phyloP scores from a whole-genome alignment of 2,329 filamentous ascomycete genomes.

The Alternaria infectoria region DNA sequence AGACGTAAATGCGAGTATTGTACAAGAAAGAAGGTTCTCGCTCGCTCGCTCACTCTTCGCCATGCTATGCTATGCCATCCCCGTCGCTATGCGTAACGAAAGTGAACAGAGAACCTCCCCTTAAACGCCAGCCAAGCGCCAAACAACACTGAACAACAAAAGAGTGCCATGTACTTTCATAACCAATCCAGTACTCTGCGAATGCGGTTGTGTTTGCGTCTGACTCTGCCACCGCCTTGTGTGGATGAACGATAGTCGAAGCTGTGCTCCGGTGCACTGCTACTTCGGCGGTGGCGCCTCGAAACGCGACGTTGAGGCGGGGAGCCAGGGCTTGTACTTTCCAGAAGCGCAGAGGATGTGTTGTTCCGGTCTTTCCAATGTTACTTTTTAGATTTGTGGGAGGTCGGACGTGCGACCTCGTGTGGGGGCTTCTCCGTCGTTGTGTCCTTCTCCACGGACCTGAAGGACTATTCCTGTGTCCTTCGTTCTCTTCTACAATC shows the following conservation, averaged over 20 bases:
- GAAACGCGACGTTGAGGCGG: neutral
- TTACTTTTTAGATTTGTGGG: neutral
- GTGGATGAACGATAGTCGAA: neutral
- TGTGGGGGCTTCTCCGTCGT: too few species aligned
- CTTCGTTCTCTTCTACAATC: neutral
- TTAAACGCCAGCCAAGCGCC: neutral
- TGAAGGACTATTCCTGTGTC: neutral
- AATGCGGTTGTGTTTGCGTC: conserved; percentile 6
- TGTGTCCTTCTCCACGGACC: neutral
- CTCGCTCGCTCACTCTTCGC: neutral
- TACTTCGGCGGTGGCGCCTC: neutral
- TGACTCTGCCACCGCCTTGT: neutral
- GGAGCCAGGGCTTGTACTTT: neutral
- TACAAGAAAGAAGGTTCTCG: neutral
- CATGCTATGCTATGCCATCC: neutral
- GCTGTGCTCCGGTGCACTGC: neutral
- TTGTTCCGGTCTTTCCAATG: neutral
- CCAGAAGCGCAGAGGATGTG: neutral
- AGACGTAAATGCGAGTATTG: neutral
- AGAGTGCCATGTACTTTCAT: conserved; percentile 1
- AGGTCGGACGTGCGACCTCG: too few species aligned
- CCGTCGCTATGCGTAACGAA: neutral
- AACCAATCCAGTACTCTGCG: conserved; percentile 19
- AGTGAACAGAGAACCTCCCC: neutral
- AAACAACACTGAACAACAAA: neutral